These are phyloP conservation scores for Melanomma pulvis-pyrius DNA, from an alignment of 495 filamentous ascomycete species.

Conservation along the genomic window DNA sequence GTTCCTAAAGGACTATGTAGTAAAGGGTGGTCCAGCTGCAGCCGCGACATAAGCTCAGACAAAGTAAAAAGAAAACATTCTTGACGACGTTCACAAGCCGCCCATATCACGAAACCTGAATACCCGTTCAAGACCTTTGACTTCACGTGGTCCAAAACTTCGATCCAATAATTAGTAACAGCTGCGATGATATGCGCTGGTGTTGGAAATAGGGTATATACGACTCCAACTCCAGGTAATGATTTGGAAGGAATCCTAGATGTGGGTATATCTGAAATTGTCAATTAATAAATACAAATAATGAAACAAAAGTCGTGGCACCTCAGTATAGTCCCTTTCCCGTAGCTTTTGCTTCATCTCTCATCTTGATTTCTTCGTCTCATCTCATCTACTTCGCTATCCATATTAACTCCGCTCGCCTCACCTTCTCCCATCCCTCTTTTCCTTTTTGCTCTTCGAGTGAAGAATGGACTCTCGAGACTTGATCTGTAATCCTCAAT, in stretches of 20 bases:
- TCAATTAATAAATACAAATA: not conserved
- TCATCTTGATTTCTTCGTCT: not conserved
- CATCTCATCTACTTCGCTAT: not conserved
- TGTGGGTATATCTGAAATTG: not conserved
- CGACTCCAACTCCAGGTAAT: not conserved
- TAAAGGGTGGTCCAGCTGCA: constrained; percentile 33
- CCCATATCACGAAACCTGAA: not conserved
- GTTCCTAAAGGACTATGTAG: constrained; percentile 72
- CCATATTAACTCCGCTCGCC: not conserved
- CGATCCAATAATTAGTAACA: no score
- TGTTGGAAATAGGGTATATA: no score
- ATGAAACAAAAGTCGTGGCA: not conserved
- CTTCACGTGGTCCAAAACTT: no score
- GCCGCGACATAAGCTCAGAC: not conserved
- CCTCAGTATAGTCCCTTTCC: not conserved
- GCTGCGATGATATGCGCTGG: no score
- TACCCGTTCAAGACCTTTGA: not conserved
- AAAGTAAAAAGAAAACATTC: not conserved
- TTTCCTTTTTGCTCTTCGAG: not conserved
- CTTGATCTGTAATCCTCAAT: no score
- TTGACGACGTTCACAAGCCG: not conserved
- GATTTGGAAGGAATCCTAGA: not conserved
- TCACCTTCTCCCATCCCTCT: not conserved
- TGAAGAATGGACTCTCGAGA: no score
- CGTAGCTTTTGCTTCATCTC: not conserved